phyloP scores from a whole-genome alignment of 139 green algal genomes.

The Eudorina sp. region DNA sequence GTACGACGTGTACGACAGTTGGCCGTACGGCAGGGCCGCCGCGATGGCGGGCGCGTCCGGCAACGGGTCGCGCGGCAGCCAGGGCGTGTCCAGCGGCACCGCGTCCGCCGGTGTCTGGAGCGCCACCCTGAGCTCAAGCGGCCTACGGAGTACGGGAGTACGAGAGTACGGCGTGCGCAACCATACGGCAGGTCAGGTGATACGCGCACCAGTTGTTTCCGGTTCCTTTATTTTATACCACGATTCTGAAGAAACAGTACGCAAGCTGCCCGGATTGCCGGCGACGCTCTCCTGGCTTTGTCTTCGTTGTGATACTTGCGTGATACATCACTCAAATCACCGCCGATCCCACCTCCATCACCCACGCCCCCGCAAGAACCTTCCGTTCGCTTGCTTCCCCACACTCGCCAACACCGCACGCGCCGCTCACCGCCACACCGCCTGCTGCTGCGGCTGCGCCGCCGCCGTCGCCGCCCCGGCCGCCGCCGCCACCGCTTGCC shows the following conservation, averaged over 20 bases:
- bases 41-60: too few species aligned
- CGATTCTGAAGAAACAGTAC: too few species aligned
- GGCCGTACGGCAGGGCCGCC: conserved; percentile 5
- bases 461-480: neutral
- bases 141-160: conserved; percentile 25
- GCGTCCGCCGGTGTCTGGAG: conserved; percentile 13
- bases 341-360: too few species aligned
- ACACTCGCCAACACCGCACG: neutral
- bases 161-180: neutral
- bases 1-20: conserved; percentile 11
- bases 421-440: neutral
- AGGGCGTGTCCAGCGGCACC: conserved; percentile 33
- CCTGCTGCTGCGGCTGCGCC: neutral
- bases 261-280: too few species aligned
- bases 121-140: conserved; percentile 51
- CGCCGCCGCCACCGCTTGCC: neutral
- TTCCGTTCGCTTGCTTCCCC: neutral
- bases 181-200: too few species aligned
- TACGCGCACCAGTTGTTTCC: too few species aligned
- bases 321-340: too few species aligned
- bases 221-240: too few species aligned
- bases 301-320: too few species aligned
- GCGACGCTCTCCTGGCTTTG: too few species aligned
- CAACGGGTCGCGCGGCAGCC: neutral
- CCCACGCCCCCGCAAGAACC: neutral